Percentiles rank a stretch among this genome's conserved stretches.
Conservation (phyloP, 1,284 basidiomycete genomes). For the Phlebopus sp. region DNA sequence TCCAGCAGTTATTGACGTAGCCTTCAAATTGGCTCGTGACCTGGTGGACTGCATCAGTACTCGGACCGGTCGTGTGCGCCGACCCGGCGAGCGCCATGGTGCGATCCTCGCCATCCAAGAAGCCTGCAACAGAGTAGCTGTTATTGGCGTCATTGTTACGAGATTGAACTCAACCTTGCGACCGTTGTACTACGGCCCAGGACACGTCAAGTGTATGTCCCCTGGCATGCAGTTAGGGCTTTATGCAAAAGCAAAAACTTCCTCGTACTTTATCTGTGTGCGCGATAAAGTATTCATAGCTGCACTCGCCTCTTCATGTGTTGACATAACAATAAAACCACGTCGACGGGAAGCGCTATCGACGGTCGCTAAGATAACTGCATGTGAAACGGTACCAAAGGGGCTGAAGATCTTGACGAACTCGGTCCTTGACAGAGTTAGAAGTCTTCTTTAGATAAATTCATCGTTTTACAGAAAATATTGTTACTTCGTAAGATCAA, state of each 20-base stretch:
- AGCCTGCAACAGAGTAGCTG: conserved; percentile 44
- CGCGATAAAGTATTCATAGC: conserved; percentile 66
- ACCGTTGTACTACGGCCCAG: conserved; percentile 80
- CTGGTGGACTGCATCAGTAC: conserved; percentile 24
- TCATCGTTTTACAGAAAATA: background rate
- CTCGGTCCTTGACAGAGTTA: conserved; percentile 45
- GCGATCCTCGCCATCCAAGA: conserved; percentile 76
- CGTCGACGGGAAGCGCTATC: conserved; percentile 77
- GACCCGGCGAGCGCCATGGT: conserved; percentile 54
- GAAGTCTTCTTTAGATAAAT: background rate
- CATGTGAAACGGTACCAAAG: conserved; percentile 65
- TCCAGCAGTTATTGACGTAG: conserved; percentile 19
- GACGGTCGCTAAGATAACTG: conserved; percentile 74
- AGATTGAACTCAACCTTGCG: conserved; percentile 49
- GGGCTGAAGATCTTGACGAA: conserved; percentile 59
- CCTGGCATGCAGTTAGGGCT: conserved; percentile 33
- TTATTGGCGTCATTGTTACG: conserved; percentile 6
- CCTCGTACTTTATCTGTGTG: conserved; percentile 56
- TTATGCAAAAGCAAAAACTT: background rate
- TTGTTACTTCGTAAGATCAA: conserved; percentile 68
- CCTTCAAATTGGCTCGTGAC: conserved; percentile 13
- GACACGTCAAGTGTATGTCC: conserved; percentile 72
- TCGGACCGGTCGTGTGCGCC: conserved; percentile 32
- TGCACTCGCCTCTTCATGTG: conserved; percentile 60
- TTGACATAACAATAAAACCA: conserved; percentile 76